A percentile compares a stretch with the other conserved stretches of the same genome.
Conservation (phyloP, 805 yeast species). For the Jamesozyma spencerorum region DNA sequence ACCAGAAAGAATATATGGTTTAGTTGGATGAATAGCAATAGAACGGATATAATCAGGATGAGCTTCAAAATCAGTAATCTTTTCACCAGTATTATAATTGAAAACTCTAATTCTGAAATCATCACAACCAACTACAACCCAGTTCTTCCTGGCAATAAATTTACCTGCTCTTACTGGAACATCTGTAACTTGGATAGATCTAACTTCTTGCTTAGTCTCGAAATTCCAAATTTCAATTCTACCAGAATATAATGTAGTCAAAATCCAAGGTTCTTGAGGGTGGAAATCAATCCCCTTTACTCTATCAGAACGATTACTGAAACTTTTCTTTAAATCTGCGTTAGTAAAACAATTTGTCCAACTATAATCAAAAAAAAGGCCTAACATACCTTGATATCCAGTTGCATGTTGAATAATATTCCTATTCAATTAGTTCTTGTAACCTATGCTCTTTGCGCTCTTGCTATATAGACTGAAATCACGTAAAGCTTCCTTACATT, state of each 20-base stretch:
- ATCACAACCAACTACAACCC: constrained; percentile 94
- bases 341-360: not conserved
- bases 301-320: constrained; percentile 87
- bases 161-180: constrained; percentile 94
- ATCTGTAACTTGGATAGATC: constrained; percentile 88
- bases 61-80: constrained; percentile 90
- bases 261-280: constrained; percentile 95
- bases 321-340: constrained; percentile 36
- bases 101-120: constrained; percentile 90
- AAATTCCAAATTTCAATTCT: constrained; percentile 86
- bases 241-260: constrained; percentile 81
- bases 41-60: constrained; percentile 95
- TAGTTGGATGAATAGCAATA: constrained; percentile 88
- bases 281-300: constrained; percentile 97
- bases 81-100: constrained; percentile 93
- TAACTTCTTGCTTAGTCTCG: constrained; percentile 71
- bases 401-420: constrained; percentile 14
- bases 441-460: too few relatives aligned
- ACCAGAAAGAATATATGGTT: constrained; percentile 80
- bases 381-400: constrained; percentile 24
- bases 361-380: not conserved
- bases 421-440: not conserved
- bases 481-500: not conserved
- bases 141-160: constrained; percentile 90
- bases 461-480: too few relatives aligned